These are phyloP conservation scores for Rhizopus delemar DNA, from an alignment of 371 early-diverging fungal genomes.

Conservation along the genomic window DNA sequence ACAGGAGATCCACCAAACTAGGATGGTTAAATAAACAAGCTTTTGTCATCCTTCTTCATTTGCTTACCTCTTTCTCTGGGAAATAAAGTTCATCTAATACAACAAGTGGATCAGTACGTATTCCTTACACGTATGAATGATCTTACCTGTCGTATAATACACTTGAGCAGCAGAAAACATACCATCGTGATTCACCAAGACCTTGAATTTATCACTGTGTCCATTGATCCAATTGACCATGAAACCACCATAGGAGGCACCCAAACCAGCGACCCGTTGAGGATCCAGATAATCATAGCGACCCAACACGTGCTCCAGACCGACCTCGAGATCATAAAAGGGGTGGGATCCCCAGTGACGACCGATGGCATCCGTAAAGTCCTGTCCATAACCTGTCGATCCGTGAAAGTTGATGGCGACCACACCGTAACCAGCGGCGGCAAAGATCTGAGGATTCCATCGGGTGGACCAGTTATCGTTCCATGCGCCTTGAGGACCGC, in stretches of 20 bases:
- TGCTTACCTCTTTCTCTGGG: conserved; percentile 67
- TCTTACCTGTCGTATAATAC: conserved; percentile 64
- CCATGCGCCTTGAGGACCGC: conserved; percentile 82
- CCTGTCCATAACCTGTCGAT: conserved; percentile 82
- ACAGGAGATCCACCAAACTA: conserved; percentile 75
- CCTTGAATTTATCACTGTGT: conserved; percentile 63
- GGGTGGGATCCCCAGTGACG: conserved; percentile 82
- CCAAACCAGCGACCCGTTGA: conserved; percentile 66
- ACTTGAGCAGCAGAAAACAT: conserved; percentile 67
- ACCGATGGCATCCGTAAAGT: conserved; percentile 72
- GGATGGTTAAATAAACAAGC: neutral
- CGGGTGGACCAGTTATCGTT: conserved; percentile 68
- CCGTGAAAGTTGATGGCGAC: conserved; percentile 82
- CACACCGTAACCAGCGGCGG: conserved; percentile 72
- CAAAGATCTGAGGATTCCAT: conserved; percentile 80
- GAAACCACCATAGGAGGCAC: conserved; percentile 85
- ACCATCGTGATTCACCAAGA: conserved; percentile 84
- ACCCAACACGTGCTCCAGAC: conserved; percentile 68
- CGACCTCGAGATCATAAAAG: conserved; percentile 72
- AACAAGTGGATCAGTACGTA: neutral
- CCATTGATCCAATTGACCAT: conserved; percentile 80
- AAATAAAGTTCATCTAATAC: conserved; percentile 76
- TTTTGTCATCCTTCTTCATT: neutral
- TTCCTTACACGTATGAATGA: neutral
- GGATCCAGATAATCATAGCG: conserved; percentile 63